Percentiles rank a stretch among this genome's conserved stretches.
Conservation (phyloP, 1,139 yeast species). For the Groenewaldozyma sp. region DNA sequence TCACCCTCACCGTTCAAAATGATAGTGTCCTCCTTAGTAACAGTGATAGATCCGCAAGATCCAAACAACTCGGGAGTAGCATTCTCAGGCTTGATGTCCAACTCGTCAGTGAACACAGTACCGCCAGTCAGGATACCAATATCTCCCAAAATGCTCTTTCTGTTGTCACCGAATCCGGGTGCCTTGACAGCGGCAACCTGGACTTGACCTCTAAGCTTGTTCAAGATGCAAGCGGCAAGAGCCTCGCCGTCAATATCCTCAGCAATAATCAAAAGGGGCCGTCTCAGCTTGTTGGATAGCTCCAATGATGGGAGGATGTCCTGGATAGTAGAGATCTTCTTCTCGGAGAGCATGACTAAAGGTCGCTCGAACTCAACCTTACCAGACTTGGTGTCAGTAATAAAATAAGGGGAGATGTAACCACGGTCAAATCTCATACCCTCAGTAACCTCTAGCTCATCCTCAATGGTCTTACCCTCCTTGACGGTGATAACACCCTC, state of each 20-base stretch:
- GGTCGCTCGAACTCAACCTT: slow-evolving; percentile 98
- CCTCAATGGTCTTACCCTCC: slow-evolving; percentile 96
- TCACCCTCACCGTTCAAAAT: slow-evolving; percentile 92
- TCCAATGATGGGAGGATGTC: slow-evolving; percentile 93
- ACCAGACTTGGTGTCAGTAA: slow-evolving; percentile 93
- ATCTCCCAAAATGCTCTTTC: slow-evolving; percentile 96
- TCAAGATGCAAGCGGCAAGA: slow-evolving; percentile 95
- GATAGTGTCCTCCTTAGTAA: slow-evolving; percentile 97
- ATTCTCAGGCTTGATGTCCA: slow-evolving; percentile 95
- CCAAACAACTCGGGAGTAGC: slow-evolving; percentile 91
- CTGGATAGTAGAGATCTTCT: slow-evolving; percentile 87
- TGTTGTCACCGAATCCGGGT: slow-evolving; percentile 99
- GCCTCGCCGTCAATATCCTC: slow-evolving; percentile 99
- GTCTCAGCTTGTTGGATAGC: slow-evolving; percentile 87
- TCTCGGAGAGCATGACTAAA: slow-evolving; percentile 78
- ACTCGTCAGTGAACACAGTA: slow-evolving; percentile 96
- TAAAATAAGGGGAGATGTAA: slow-evolving; percentile 94
- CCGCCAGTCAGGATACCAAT: slow-evolving; percentile 96
- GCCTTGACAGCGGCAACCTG: slow-evolving; percentile 99
- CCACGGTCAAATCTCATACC: slow-evolving; percentile 99
- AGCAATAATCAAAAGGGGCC: slow-evolving; percentile 90
- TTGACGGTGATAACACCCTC: slow-evolving; percentile 98
- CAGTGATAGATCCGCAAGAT: slow-evolving; percentile 83
- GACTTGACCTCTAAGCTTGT: slow-evolving; percentile 98
- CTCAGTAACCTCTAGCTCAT: slow-evolving; percentile 95